Conservation (phyloP, 1,284 basidiomycete genomes). For the Ceraceosorus guamensis region DNA sequence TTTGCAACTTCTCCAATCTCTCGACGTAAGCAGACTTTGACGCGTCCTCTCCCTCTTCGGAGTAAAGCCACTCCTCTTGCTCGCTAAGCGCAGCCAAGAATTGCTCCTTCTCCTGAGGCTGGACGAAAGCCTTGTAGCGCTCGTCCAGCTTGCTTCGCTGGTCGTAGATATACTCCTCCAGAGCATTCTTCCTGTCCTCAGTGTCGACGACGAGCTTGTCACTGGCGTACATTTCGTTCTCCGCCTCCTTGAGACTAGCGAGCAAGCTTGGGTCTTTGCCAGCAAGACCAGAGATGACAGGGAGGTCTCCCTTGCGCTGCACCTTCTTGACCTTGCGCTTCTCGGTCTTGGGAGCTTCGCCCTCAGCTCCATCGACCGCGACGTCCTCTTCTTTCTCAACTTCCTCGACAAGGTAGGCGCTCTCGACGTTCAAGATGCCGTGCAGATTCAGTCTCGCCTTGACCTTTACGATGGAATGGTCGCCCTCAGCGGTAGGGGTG, state of each 20-base stretch:
- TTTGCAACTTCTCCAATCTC: slow-evolving; percentile 37
- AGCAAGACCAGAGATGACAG: slow-evolving; percentile 34
- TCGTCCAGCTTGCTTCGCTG: slow-evolving; percentile 46
- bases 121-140: slow-evolving; percentile 37
- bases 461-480: slow-evolving; percentile 49
- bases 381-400: slow-evolving; percentile 48
- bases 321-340: slow-evolving; percentile 47
- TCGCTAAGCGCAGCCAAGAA: slow-evolving; percentile 36
- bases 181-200: slow-evolving; percentile 47
- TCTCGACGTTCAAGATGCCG: slow-evolving; percentile 46
- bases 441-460: slow-evolving; percentile 48
- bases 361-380: slow-evolving; percentile 37
- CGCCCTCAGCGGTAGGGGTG: slow-evolving; percentile 42
- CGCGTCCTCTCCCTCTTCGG: slow-evolving; percentile 47
- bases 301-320: slow-evolving; percentile 44
- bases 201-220: slow-evolving; percentile 49
- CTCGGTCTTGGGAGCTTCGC: slow-evolving; percentile 43
- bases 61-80: slow-evolving; percentile 48
- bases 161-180: slow-evolving; percentile 49
- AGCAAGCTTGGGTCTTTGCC: slow-evolving; percentile 32
- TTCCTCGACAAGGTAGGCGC: slow-evolving; percentile 47
- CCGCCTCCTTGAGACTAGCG: slow-evolving; percentile 39
- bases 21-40: slow-evolving; percentile 43
- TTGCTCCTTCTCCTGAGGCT: slow-evolving; percentile 44
- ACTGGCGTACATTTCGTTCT: slow-evolving; percentile 43